These are phyloP conservation scores for Diddensiella santjacobensis DNA, from an alignment of 805 yeast species.

Conservation along the genomic window DNA sequence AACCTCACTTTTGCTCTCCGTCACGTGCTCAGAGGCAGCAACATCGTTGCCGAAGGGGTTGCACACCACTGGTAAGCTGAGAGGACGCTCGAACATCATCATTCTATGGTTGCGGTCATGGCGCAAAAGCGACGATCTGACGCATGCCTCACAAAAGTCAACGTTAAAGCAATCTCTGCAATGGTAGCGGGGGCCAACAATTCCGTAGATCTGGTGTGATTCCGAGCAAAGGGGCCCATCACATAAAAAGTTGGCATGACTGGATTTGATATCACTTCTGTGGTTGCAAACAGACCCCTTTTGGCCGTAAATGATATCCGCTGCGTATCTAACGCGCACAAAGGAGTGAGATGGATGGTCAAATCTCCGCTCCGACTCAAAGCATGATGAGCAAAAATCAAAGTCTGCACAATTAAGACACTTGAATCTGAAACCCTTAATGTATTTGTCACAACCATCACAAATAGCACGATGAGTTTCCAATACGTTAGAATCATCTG, in stretches of 20 bases:
- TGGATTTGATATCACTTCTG: background rate
- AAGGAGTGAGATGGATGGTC: constrained; percentile 10
- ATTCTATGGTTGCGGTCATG: constrained; percentile 24
- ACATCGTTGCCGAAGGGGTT: background rate
- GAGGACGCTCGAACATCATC: constrained; percentile 7
- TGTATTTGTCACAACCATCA: constrained; percentile 25
- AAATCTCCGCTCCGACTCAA: background rate
- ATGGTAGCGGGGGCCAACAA: background rate
- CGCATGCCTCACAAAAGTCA: constrained; percentile 35
- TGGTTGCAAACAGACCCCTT: background rate
- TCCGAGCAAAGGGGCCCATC: constrained; percentile 5
- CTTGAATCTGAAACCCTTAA: constrained; percentile 43
- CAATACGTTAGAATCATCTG: background rate
- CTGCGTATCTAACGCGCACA: constrained; percentile 8
- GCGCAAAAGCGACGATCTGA: constrained; percentile 19
- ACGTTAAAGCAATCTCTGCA: constrained; percentile 4
- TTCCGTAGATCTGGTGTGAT: background rate
- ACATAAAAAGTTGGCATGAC: background rate
- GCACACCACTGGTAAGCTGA: background rate
- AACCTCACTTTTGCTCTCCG: background rate
- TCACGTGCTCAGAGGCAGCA: background rate
- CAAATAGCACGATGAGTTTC: constrained; percentile 22
- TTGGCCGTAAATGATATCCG: background rate
- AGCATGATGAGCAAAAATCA: constrained; percentile 46
- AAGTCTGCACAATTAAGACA: constrained; percentile 48